Base-by-base conservation (phyloP, 768 basidiomycete species). In the Auricularia sp. region DNA sequence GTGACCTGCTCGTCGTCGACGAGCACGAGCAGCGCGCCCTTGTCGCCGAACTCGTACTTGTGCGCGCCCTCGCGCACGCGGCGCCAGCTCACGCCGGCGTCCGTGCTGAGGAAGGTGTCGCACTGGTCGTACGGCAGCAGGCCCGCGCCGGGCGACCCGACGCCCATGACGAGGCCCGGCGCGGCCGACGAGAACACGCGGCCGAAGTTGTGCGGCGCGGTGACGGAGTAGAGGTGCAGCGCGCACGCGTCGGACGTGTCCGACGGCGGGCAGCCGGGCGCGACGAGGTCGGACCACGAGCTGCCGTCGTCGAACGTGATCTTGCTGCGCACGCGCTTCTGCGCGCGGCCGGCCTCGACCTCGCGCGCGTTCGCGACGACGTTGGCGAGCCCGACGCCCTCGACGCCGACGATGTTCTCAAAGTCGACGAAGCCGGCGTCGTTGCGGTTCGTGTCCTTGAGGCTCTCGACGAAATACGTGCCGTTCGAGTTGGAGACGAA, bases 31-130 rank as follows among this genome's bases (percentile, higher is more conserved):
- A 98, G 83, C 69, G 88, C 89, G 0, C 83, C 97, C 70, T 82
- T 81, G 70, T 97, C 97, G 5, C 97, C 97, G 73, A 98, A 95
- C 76, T 98, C 95, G 71, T 98, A 98, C 75, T 94, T 93, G 72
- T 92, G 87, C 0, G 97, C 90, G 29, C 87, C 86, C 62, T 74
- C 77, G 53, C 78, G 78, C 10, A 87, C 80, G 88, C 92, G 93
- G 23, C 70, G 76, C 96, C 96, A 99, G 4, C 84, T 84, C 14
- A 93, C 68, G 0, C 97, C 97, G 0, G 87, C 94, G 70, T 99
- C 92, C 0, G 81, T 88, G 68, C 92, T 95, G 66, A 98, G 73
- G 79, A 97, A 99, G 0, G 95, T 98, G 70, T 97, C 93, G 70
- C 90, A 87, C 43, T 97, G 87, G 53, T 89, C 85, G 69, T 98